These are phyloP conservation scores for Psilocybe sp. DNA, from an alignment of 768 basidiomycete species.

Conservation along the genomic window DNA sequence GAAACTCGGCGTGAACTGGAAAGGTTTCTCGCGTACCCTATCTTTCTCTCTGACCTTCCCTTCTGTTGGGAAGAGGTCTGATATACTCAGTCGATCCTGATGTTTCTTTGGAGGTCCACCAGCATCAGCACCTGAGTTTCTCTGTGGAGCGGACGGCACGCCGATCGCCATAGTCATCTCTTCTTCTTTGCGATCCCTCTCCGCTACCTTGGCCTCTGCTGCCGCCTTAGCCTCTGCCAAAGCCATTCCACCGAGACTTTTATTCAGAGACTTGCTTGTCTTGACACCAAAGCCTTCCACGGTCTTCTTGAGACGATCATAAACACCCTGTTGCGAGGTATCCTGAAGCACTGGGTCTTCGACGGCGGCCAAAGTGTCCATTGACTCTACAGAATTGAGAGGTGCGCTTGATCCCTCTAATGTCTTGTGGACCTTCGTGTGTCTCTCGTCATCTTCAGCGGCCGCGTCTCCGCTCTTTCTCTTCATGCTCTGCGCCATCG, in stretches of 20 bases:
- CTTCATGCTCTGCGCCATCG: slow-evolving; percentile 39
- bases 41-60: slow-evolving; percentile 32
- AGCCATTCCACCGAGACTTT: slow-evolving; percentile 59
- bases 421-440: slow-evolving; percentile 48
- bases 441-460: slow-evolving; percentile 39
- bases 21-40: slow-evolving; percentile 24
- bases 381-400: slow-evolving; percentile 12
- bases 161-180: slow-evolving; percentile 25
- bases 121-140: slow-evolving; percentile 3
- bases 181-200: slow-evolving; percentile 53
- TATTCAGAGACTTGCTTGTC: slow-evolving; percentile 54
- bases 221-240: slow-evolving; percentile 67
- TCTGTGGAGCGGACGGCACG: slow-evolving; percentile 2
- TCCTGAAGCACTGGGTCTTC: background rate
- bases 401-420: slow-evolving; percentile 32
- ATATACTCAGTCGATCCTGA: slow-evolving; percentile 49
- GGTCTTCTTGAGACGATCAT: slow-evolving; percentile 68
- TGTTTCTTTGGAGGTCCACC: slow-evolving; percentile 10
- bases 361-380: background rate
- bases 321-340: slow-evolving; percentile 44
- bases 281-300: slow-evolving; percentile 65
- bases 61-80: slow-evolving; percentile 52
- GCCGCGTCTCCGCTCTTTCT: slow-evolving; percentile 62
- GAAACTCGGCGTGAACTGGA: slow-evolving; percentile 20
- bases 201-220: slow-evolving; percentile 68